Conservation (phyloP, 2,329 filamentous ascomycete species). For the Emericellopsis cladophorae region DNA sequence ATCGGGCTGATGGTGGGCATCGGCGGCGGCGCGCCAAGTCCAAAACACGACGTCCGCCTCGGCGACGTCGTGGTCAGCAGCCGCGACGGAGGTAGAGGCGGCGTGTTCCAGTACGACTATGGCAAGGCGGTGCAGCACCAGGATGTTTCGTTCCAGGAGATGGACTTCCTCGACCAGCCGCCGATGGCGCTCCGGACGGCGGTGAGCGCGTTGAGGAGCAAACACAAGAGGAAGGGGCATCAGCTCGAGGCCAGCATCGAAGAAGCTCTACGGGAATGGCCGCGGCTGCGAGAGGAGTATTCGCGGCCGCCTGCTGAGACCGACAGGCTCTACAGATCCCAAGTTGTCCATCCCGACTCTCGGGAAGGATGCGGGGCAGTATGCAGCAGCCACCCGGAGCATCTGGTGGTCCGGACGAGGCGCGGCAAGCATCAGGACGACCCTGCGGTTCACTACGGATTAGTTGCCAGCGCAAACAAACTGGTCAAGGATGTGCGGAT, state of each 20-base stretch:
- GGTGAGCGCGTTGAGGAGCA: neutral
- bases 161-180: neutral
- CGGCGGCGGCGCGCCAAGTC: conserved; percentile 18
- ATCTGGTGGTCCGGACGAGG: neutral
- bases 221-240: conserved; percentile 9
- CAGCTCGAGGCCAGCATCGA: conserved; percentile 1
- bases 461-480: conserved; percentile 8
- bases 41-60: conserved; percentile 13
- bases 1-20: conserved; percentile 20
- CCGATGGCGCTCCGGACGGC: neutral
- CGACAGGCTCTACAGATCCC: neutral
- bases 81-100: neutral
- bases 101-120: conserved; percentile 3
- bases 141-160: neutral
- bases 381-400: neutral
- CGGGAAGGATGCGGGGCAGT: neutral
- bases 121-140: neutral
- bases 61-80: conserved; percentile 9
- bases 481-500: neutral
- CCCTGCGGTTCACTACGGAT: conserved; percentile 8
- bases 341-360: neutral
- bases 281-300: neutral
- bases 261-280: neutral
- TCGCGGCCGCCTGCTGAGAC: neutral
- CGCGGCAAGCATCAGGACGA: neutral